Evolutionary conservation across 139 green algal genomes (phyloP).

Genomic region (Zygnema cylindricum): DNA sequence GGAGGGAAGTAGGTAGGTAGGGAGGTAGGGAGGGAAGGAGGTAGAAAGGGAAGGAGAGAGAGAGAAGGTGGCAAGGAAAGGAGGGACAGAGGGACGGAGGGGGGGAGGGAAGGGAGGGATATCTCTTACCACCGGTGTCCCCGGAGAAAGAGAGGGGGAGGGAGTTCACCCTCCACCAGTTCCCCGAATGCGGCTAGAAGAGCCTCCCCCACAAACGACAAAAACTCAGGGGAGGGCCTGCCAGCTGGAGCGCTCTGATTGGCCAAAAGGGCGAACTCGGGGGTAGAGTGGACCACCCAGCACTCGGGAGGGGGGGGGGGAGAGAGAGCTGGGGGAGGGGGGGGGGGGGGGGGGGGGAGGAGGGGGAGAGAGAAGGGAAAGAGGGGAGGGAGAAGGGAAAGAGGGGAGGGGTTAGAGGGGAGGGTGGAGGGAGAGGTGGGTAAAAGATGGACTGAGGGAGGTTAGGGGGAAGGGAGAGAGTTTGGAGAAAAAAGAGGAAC

Average conservation of each 20-base stretch:
- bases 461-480: too few relatives aligned
- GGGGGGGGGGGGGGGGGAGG: too few relatives aligned
- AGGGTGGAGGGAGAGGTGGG: too few relatives aligned
- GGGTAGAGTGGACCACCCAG: constrained; percentile 51
- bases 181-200: constrained; percentile 14
- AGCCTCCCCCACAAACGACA: constrained; percentile 26
- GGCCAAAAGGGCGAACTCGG: constrained; percentile 16
- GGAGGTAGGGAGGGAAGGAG: background rate
- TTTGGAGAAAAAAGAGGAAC: too few relatives aligned
- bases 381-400: too few relatives aligned
- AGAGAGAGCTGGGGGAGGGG: too few relatives aligned
- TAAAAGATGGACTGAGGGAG: too few relatives aligned
- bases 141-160: constrained; percentile 26
- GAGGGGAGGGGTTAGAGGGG: too few relatives aligned
- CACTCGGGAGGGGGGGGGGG: too few relatives aligned
- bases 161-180: background rate
- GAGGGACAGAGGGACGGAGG: background rate
- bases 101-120: background rate
- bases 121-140: constrained; percentile 19
- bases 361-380: too few relatives aligned
- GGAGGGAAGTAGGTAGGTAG: background rate
- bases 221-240: constrained; percentile 35
- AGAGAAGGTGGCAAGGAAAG: background rate
- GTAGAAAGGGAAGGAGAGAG: background rate
- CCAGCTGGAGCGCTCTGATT: constrained; percentile 16